Evolutionary conservation across 306 rosid genomes (phyloP).

Genomic region (Lathyrus sativus): DNA sequence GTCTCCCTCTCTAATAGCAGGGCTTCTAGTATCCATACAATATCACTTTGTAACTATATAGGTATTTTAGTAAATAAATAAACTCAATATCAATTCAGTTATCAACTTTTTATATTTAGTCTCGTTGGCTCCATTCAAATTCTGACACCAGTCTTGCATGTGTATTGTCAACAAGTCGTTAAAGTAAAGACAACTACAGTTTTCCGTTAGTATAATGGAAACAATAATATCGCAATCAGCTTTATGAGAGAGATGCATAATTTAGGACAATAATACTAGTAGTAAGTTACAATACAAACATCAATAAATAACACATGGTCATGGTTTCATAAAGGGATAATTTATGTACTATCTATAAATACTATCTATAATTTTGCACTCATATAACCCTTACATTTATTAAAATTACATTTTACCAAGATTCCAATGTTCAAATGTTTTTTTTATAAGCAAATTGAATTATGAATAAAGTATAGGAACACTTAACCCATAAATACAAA

Average conservation of each 20-base stretch:
- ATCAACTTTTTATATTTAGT: neutral
- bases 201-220: constrained; percentile 30
- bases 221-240: constrained; percentile 28
- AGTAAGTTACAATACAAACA: no score
- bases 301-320: no score
- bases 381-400: no score
- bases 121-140: constrained; percentile 14
- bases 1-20: neutral
- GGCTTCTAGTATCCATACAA: constrained; percentile 1
- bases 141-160: neutral
- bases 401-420: no score
- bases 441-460: no score
- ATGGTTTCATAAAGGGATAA: no score
- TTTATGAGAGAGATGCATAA: neutral
- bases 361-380: no score
- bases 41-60: constrained; percentile 1
- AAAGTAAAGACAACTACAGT: constrained; percentile 9
- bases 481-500: no score
- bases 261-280: neutral
- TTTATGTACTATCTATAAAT: no score
- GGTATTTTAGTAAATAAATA: neutral
- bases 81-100: neutral
- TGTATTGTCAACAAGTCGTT: constrained; percentile 4
- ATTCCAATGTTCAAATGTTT: no score
- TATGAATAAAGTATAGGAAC: no score